Conservation (phyloP, 768 basidiomycete genomes). For the Boletus reticuloceps region DNA sequence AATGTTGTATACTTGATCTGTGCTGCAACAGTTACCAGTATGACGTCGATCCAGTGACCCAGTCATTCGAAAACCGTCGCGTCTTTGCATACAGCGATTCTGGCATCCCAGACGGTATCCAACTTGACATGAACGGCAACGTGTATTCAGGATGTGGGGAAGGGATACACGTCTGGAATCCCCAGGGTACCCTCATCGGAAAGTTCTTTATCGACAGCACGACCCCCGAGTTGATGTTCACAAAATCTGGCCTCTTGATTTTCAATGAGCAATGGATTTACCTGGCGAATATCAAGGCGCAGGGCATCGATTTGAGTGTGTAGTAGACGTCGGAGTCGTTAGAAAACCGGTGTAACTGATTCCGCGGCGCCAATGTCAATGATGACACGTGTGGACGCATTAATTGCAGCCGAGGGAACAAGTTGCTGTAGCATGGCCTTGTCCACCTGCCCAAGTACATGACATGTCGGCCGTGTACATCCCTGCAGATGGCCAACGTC, state of each 20-base stretch:
- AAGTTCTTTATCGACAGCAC: constrained; percentile 30
- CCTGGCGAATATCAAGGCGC: no score
- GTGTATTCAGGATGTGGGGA: no score
- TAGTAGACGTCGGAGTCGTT: no score
- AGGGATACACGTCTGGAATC: constrained; percentile 59
- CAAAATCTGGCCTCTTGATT: no score
- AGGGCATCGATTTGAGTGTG: no score
- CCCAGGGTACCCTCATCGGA: not conserved
- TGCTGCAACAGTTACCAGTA: constrained; percentile 53
- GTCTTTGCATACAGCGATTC: constrained; percentile 67
- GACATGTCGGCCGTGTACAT: constrained; percentile 11
- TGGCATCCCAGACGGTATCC: constrained; percentile 66
- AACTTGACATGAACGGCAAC: constrained; percentile 46
- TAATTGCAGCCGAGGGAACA: no score
- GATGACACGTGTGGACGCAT: no score
- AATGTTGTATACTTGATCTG: not conserved
- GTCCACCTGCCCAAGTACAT: not conserved
- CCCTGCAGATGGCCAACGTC: constrained; percentile 3
- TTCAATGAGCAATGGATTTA: no score
- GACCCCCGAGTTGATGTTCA: no score
- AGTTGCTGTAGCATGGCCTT: not conserved
- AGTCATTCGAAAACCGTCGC: constrained; percentile 56
- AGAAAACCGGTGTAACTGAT: no score
- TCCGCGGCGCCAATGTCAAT: no score
- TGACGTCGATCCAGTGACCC: constrained; percentile 56